Evolutionary conservation across 371 early-diverging fungal species (phyloP).

Genomic region (Mucor piriformis): DNA sequence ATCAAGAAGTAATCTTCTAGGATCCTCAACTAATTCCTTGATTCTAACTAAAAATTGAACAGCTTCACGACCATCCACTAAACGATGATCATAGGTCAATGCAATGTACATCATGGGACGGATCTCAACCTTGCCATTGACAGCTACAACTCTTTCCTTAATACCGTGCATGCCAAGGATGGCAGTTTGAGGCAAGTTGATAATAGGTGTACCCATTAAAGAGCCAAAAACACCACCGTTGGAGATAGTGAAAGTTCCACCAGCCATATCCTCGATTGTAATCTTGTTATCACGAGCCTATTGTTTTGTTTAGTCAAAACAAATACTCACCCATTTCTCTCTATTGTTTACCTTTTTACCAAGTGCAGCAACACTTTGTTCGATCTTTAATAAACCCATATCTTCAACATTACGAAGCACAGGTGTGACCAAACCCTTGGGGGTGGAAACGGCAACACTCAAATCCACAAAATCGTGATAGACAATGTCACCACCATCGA

Average conservation of each 20-base stretch:
- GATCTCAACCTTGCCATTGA: constrained; percentile 91
- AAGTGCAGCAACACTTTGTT: constrained; percentile 87
- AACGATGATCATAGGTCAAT: constrained; percentile 96
- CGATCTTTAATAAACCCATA: constrained; percentile 86
- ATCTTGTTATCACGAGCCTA: constrained; percentile 94
- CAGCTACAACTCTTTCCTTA: constrained; percentile 94
- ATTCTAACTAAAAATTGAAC: constrained; percentile 96
- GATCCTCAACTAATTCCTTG: constrained; percentile 97
- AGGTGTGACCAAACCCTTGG: constrained; percentile 98
- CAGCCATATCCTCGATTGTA: constrained; percentile 95
- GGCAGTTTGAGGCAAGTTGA: constrained; percentile 96
- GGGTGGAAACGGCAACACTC: constrained; percentile 96
- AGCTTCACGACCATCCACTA: constrained; percentile 98
- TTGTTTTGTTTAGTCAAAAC: not conserved
- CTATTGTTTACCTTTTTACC: constrained; percentile 75
- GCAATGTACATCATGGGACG: constrained; percentile 99
- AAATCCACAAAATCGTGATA: constrained; percentile 95
- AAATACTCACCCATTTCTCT: not conserved
- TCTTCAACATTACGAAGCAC: constrained; percentile 91
- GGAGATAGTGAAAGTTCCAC: constrained; percentile 98
- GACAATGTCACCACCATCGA: constrained; percentile 86
- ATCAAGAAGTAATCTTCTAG: constrained; percentile 85
- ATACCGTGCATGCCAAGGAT: constrained; percentile 98
- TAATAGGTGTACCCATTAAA: constrained; percentile 96
- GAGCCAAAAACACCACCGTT: constrained; percentile 99